Conservation (phyloP, 768 basidiomycete genomes). For the Pulveroboletus ravenelii region DNA sequence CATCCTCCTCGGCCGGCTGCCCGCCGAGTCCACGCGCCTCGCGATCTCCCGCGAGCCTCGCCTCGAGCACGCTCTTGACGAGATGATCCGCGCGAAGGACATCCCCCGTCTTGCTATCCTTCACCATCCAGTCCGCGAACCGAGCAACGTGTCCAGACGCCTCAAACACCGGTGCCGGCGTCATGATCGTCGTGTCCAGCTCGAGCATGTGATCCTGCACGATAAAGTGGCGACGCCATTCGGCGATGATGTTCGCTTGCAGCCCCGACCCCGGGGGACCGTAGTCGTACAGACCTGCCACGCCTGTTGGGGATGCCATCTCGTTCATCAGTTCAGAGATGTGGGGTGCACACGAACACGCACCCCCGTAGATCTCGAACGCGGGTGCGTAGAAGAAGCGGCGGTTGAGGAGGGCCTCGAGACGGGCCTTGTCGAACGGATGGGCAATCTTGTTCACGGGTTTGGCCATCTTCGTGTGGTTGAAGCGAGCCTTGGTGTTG, state of each 20-base stretch:
- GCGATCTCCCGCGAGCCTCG: conserved; percentile 82
- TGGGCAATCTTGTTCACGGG: conserved; percentile 76
- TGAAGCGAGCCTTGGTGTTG: conserved; percentile 2
- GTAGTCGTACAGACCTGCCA: conserved; percentile 97
- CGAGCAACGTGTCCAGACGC: conserved; percentile 96
- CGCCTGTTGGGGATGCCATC: conserved; percentile 52
- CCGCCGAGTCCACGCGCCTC: conserved; percentile 78
- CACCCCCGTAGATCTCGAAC: conserved; percentile 98
- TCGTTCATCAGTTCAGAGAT: too few relatives aligned
- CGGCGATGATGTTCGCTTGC: conserved; percentile 93
- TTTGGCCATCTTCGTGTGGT: conserved; percentile 26
- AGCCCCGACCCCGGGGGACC: conserved; percentile 94
- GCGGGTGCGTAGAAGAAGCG: conserved; percentile 98
- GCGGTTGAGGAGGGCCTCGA: conserved; percentile 82
- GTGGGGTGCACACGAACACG: conserved; percentile 31
- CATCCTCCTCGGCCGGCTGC: conserved; percentile 58
- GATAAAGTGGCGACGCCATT: conserved; percentile 98
- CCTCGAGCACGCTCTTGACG: conserved; percentile 88
- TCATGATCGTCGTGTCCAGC: conserved; percentile 97
- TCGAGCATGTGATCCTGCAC: conserved; percentile 98
- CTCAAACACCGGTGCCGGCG: conserved; percentile 90
- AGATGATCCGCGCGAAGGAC: conserved; percentile 96
- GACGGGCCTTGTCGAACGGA: conserved; percentile 77
- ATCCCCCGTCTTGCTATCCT: conserved; percentile 91
- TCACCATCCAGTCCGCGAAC: conserved; percentile 99